Percentiles rank a stretch among this genome's conserved stretches.
Conservation (phyloP, 176 grass and related monocot species). For the Chrysopogon serrulatus region DNA sequence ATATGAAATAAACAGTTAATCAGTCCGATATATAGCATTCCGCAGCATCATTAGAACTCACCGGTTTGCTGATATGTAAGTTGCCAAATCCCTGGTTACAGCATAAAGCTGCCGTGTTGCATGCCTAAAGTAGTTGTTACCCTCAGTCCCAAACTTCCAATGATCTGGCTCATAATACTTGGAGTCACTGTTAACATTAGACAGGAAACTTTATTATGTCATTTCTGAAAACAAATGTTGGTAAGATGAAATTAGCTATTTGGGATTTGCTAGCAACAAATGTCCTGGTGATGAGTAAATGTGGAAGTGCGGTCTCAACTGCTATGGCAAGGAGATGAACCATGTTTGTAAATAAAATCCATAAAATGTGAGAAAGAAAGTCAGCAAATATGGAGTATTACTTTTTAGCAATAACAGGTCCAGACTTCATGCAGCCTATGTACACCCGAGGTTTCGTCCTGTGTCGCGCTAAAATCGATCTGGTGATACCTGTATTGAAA, state of each 20-base stretch:
- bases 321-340: background rate
- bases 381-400: constrained; percentile 11
- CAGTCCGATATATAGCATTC: background rate
- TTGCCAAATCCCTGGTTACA: constrained; percentile 69
- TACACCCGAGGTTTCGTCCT: constrained; percentile 57
- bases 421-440: constrained; percentile 85
- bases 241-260: background rate
- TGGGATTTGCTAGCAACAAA: background rate
- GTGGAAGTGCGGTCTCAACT: background rate
- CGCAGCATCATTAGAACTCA: constrained; percentile 28
- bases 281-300: background rate
- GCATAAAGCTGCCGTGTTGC: constrained; percentile 76
- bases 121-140: constrained; percentile 84
- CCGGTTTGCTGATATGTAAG: constrained; percentile 67
- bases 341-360: background rate
- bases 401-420: constrained; percentile 63
- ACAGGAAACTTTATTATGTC: background rate
- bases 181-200: constrained; percentile 44
- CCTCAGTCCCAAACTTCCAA: constrained; percentile 75
- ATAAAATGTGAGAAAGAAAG: background rate
- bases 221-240: background rate
- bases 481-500: constrained; percentile 44
- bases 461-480: constrained; percentile 52
- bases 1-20: background rate
- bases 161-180: constrained; percentile 76